Base-by-base conservation (phyloP, 345 rosid species). In the Physaria fendleri region DNA sequence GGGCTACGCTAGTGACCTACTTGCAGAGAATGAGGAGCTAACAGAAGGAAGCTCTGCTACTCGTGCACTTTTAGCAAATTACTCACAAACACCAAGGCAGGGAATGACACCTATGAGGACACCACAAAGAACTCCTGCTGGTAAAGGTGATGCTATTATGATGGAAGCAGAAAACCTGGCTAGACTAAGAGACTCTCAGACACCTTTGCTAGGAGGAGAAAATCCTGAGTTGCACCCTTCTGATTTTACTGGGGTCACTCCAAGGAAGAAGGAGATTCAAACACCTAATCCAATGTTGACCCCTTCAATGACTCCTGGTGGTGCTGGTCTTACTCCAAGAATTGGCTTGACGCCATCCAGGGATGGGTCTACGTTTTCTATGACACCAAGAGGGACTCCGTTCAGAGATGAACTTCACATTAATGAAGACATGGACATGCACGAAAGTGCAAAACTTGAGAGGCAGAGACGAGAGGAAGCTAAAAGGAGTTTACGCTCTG, bases 151-250 rank as follows among this genome's bases (percentile, higher is more conserved):
- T 75, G 85, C 99, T 54, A 79, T 94, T 48, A 85, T 90, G 97
- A 90, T 87, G 99, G 99, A 94, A 77, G 99, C 99, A 51, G 95
- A 94, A 76, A 94, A 94, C 46, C 74, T 94, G 67, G 97, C 95
- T n/a, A 73, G 99, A 40, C 47, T 94, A 78, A 82, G 99, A 68
- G 96, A 94, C 74, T 94, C 99, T 39, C 97, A 90, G 72, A 94
- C 99, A 42, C 97, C 99, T 62, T 75, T 94, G 56, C 68, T 94
- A 18, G 99, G 99, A 37, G 99, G 99, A 41, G 95, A 94, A 28
- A 94, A 94, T 67, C 99, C 99, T 41, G 97, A 94, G 58, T 75
- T 94, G 80, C 99, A 94, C 70, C 97, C 97, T 74, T 94, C 99
- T 45, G 99, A 94, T 71, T 94, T 94, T 68, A 85, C 99, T 0